Base-by-base conservation (phyloP, 2,329 filamentous ascomycete genomes). In the Colletotrichum cereale region DNA sequence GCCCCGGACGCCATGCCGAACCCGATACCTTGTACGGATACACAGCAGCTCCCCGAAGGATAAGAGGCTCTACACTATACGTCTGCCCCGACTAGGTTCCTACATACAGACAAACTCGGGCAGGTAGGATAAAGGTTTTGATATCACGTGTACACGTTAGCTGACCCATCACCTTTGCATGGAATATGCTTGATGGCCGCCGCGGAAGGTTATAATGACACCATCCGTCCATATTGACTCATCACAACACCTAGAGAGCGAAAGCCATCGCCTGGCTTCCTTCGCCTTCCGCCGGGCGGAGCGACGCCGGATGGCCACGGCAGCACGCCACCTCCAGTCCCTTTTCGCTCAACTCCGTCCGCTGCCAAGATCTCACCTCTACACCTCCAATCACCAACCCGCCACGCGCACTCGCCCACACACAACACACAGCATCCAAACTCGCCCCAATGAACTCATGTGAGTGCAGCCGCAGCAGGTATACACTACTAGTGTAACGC, bases 141-240 rank as follows among this genome's bases (percentile, higher is more conserved):
- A 71, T 64, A 68, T 71, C 68, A 71, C 68, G 68, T 68, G 58
- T 58, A 60, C 44, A 29, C 65, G 68, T 71, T 65, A 68, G 68
- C 68, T 64, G 65, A 71, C 53, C 68, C 31, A 47, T 53, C 58
- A 29, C 21, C 16, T 24, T 63, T 29, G 44, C 42, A 42, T 47
- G 65, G 52, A 56, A 11, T 18, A 53, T 48, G 57, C 57, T 26
- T 62, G 56, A 36, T 24, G 10, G n/a, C 10, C 44, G n/a, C 18
- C 38, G 12, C 10, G 26, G 16, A 21, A 21, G 38, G 11, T 21
- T 21, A 47, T 21, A 31, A 29, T 21, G 26, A 42, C 26, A 48
- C 57, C 26, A 26, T 12, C 5, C 40, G 8, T 2, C 34, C 6
- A 40, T n/a, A 21, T 38, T 62, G 38, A 42, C 40, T 42, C 18